Percentiles rank a stretch among this genome's conserved stretches.
Conservation (phyloP, 2,329 filamentous ascomycete species). For the Ilyonectria mors-panacis region DNA sequence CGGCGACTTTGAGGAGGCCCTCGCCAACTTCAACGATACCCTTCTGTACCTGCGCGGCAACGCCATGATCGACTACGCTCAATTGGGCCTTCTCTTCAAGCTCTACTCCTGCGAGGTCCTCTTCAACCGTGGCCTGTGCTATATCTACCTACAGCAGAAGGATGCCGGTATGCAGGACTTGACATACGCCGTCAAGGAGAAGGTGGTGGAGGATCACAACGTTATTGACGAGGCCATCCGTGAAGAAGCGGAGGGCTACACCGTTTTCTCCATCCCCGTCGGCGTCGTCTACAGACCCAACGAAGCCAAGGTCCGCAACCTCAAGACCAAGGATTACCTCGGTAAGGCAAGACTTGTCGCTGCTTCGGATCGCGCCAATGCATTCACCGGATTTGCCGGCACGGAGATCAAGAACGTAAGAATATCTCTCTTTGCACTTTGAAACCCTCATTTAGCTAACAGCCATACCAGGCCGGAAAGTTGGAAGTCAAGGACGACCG, state of each 20-base stretch:
- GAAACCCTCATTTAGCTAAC: conserved; percentile 31
- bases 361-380: conserved; percentile 84
- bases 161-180: conserved; percentile 93
- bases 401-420: conserved; percentile 82
- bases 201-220: conserved; percentile 95
- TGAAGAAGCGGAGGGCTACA: conserved; percentile 97
- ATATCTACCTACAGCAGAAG: conserved; percentile 95
- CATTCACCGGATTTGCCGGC: conserved; percentile 85
- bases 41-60: conserved; percentile 95
- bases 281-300: conserved; percentile 96
- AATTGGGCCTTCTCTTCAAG: conserved; percentile 95
- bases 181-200: conserved; percentile 92
- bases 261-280: conserved; percentile 97
- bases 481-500: conserved; percentile 80
- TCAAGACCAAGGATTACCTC: conserved; percentile 98
- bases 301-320: conserved; percentile 97
- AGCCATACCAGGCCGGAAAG: conserved; percentile 61
- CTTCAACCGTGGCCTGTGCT: conserved; percentile 97
- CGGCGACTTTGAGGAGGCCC: conserved; percentile 95
- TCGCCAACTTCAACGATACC: conserved; percentile 99
- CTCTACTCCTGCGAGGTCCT: conserved; percentile 97
- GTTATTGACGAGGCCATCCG: conserved; percentile 98
- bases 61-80: conserved; percentile 97
- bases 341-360: conserved; percentile 96
- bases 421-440: conserved; percentile 29